Conservation (phyloP, 139 green algal genomes). For the Pseudopediastrum boryanum region DNA sequence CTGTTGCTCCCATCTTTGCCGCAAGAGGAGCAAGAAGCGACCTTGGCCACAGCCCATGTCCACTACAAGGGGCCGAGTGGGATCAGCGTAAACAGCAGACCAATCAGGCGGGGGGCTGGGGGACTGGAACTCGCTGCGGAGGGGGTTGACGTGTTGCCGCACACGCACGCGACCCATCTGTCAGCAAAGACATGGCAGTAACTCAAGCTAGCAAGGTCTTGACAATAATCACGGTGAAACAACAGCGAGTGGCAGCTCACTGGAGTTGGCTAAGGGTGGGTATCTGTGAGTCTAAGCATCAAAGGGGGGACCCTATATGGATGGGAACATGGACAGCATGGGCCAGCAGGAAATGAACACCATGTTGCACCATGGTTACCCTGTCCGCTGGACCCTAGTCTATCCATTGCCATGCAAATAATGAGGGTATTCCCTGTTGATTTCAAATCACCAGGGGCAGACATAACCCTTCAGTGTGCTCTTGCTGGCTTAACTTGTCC, state of each 20-base stretch:
- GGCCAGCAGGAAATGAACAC: too few species aligned
- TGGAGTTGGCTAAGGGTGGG: background rate
- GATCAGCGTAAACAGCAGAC: conserved; percentile 57
- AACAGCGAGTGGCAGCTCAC: background rate
- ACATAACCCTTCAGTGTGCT: too few species aligned
- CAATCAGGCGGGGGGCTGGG: conserved; percentile 47
- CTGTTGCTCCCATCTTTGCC: conserved; percentile 3
- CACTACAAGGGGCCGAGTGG: conserved; percentile 69
- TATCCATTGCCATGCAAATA: too few species aligned
- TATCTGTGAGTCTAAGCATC: background rate
- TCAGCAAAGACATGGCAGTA: conserved; percentile 2
- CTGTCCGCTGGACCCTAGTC: too few species aligned
- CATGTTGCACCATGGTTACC: too few species aligned
- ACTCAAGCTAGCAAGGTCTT: background rate
- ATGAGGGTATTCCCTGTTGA: too few species aligned
- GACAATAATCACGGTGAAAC: background rate
- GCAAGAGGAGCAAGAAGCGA: conserved; percentile 74
- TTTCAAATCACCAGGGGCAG: too few species aligned
- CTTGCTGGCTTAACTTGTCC: too few species aligned
- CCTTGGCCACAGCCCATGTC: conserved; percentile 88
- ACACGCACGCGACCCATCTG: conserved; percentile 51
- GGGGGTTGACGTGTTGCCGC: conserved; percentile 87
- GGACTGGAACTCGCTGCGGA: conserved; percentile 56
- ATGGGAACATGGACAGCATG: too few species aligned
- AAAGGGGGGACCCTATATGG: background rate